Base-by-base conservation (phyloP, 2,329 filamentous ascomycete genomes). In the Pyrenochaeta sp. region DNA sequence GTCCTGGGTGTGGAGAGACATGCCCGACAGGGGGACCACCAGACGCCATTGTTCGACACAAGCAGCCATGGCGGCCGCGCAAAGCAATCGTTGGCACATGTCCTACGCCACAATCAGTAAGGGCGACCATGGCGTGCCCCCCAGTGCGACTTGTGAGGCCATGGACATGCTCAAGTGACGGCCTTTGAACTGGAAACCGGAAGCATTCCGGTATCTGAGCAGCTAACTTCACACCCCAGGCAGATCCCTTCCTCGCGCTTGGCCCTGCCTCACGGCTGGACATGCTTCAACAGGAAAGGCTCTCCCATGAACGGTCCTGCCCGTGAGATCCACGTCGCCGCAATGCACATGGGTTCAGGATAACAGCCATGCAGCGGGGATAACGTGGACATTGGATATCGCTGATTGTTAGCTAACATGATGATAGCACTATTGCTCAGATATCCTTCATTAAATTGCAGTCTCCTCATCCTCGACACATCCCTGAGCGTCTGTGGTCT, bases 201-300 rank as follows among this genome's bases (percentile, higher is more conserved):
- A 42, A 28, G 35, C n/a, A 29, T 43, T 39, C 32, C 41, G 37
- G 28, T 42, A 44, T 41, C 35, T 41, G 31, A 44, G 23, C n/a
- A 28, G 45, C 28, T 41, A 35, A 30, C 30, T 27, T 29, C 24
- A 17, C 21, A 31, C 37, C 41, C 35, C 35, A 24, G 39, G 26
- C 23, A 35, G 39, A 51, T 47, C 41, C 20, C 15, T 30, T 28
- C 24, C 24, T n/a, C n/a, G n/a, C n/a, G n/a, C n/a, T n/a, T n/a
- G n/a, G n/a, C n/a, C n/a, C n/a, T 14, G 5, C 26, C 39, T 24
- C 13, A 26, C 32, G 51, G 48, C 35, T 55, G 43, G 48, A 52
- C 48, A 44, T 57, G 35, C 48, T 52, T 27, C 10, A 46, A 41
- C 14, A n/a, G 43, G 51, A 17, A 54, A 49, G 38, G 35, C 8